phyloP scores from a whole-genome alignment of 2,329 filamentous ascomycete species.

The Paecilomyces dactylethromorphus region DNA sequence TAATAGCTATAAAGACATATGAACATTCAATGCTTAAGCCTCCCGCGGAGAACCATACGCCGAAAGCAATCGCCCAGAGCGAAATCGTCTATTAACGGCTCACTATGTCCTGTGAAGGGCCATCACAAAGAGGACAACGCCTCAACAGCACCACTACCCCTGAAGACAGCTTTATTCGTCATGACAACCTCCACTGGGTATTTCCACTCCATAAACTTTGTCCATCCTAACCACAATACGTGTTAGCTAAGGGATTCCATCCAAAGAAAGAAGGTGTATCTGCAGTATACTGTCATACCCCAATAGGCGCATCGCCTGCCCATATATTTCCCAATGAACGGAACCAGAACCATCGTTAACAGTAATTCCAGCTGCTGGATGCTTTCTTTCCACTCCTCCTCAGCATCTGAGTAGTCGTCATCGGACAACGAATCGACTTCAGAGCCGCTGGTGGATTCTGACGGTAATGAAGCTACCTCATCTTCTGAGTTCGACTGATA shows the following conservation, averaged over 20 bases:
- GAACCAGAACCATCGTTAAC: conserved; percentile 88
- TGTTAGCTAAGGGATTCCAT: conserved; percentile 12
- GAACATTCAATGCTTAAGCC: not conserved
- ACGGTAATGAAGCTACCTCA: conserved; percentile 39
- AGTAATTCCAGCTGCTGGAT: conserved; percentile 89
- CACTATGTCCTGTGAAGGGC: not conserved
- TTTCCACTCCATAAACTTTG: conserved; percentile 89
- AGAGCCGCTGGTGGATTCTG: conserved; percentile 31
- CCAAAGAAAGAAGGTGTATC: not conserved
- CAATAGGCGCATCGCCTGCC: conserved; percentile 93
- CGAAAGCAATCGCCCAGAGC: not conserved
- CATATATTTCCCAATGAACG: conserved; percentile 90
- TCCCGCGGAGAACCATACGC: not conserved
- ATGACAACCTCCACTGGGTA: conserved; percentile 70
- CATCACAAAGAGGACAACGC: conserved; percentile 40
- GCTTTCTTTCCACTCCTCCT: conserved; percentile 90
- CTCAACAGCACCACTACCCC: conserved; percentile 56
- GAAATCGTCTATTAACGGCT: not conserved
- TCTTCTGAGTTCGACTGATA: conserved; percentile 25
- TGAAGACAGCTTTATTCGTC: conserved; percentile 57
- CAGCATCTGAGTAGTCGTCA: conserved; percentile 67
- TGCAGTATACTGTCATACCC: conserved; percentile 51
- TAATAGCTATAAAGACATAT: not conserved
- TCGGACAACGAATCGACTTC: conserved; percentile 42
- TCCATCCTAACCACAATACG: conserved; percentile 61